Percentiles rank a stretch among this genome's conserved stretches.
phyloP scores from a whole-genome alignment of 2,329 filamentous ascomycete genomes.

The Talaromyces piceae region DNA sequence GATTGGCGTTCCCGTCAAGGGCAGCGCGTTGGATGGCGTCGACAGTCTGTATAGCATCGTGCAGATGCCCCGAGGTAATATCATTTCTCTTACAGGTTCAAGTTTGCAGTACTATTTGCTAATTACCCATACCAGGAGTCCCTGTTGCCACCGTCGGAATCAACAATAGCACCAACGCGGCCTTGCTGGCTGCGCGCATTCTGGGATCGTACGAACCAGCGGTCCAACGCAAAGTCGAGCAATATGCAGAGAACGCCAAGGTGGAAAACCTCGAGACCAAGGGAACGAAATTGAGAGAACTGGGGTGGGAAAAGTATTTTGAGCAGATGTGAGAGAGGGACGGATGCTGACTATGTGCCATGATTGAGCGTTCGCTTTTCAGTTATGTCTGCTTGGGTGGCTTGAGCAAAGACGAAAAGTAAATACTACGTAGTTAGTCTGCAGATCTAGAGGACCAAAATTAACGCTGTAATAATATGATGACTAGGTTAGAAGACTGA shows the following conservation, averaged over 20 bases:
- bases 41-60: conserved; percentile 67
- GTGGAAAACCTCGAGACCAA: conserved; percentile 37
- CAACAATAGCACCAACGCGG: conserved; percentile 73
- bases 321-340: conserved; percentile 33
- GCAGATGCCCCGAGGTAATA: conserved; percentile 60
- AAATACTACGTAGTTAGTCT: too few species aligned
- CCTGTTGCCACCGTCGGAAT: conserved; percentile 71
- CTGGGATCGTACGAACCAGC: conserved; percentile 46
- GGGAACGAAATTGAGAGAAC: conserved; percentile 34
- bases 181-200: conserved; percentile 62
- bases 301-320: conserved; percentile 40
- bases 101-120: neutral
- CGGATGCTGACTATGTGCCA: too few species aligned
- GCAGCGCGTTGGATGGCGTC: conserved; percentile 62
- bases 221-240: conserved; percentile 36
- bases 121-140: conserved; percentile 43
- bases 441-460: neutral
- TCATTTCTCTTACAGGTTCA: neutral
- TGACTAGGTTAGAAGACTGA: too few species aligned
- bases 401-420: too few species aligned
- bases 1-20: conserved; percentile 71
- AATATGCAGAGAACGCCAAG: conserved; percentile 35
- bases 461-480: neutral
- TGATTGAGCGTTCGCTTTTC: too few species aligned
- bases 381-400: too few species aligned